A percentile compares a stretch with the other conserved stretches of the same genome.
Evolutionary conservation across 371 early-diverging fungal genomes (phyloP).

Genomic region (Chytridium lagenaria): DNA sequence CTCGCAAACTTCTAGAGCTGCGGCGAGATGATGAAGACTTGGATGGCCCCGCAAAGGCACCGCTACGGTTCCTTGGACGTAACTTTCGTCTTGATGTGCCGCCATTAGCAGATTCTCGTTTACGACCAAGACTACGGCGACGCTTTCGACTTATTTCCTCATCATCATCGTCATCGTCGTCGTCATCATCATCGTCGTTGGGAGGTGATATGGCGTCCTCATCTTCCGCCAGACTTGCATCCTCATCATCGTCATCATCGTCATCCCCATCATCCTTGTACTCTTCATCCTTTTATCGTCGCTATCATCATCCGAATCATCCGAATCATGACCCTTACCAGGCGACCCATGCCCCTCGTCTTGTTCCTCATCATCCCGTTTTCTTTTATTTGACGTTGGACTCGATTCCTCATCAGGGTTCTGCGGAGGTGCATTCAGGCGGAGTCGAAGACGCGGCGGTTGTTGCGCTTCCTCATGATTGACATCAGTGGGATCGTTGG

Average conservation of each 20-base stretch:
- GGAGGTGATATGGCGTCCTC: neutral
- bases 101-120: neutral
- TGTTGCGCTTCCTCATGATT: neutral
- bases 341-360: neutral
- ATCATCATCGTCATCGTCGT: constrained; percentile 17
- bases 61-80: neutral
- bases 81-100: neutral
- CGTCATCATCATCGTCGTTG: constrained; percentile 16
- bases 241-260: constrained; percentile 13
- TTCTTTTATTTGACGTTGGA: neutral
- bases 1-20: no score
- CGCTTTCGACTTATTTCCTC: neutral
- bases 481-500: neutral
- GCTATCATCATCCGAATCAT: neutral
- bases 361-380: neutral
- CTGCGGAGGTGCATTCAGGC: neutral
- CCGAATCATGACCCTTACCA: no score
- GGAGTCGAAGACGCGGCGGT: neutral
- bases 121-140: neutral
- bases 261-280: constrained; percentile 14
- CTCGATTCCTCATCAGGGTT: neutral
- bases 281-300: neutral
- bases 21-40: neutral
- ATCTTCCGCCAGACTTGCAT: neutral
- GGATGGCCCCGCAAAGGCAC: neutral